These are phyloP conservation scores for Dactylellina sp. DNA, from an alignment of 2,329 filamentous ascomycete species.

Conservation along the genomic window DNA sequence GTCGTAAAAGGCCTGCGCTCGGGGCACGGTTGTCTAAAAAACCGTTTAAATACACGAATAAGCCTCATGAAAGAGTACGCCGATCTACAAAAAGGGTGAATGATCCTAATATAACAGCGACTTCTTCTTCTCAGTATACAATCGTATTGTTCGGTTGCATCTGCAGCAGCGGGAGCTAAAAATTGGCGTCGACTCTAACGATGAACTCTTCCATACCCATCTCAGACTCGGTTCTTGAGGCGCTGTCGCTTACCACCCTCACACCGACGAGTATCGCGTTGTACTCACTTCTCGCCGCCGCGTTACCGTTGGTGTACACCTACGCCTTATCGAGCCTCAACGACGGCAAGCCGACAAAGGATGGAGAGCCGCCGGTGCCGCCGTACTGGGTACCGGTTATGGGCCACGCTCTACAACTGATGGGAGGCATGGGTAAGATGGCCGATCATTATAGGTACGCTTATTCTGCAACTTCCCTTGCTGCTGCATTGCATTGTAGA, in stretches of 20 bases:
- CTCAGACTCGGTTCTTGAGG: constrained; percentile 25
- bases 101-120: too few species aligned
- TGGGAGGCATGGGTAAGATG: constrained; percentile 19
- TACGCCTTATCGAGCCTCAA: constrained; percentile 34
- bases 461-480: neutral
- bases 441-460: constrained; percentile 21
- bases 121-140: too few species aligned
- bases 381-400: constrained; percentile 49
- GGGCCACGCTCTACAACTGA: constrained; percentile 34
- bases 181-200: too few species aligned
- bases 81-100: too few species aligned
- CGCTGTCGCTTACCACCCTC: constrained; percentile 33
- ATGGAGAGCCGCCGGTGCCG: constrained; percentile 43
- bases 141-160: too few species aligned
- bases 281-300: constrained; percentile 32
- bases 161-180: too few species aligned
- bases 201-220: constrained; percentile 47
- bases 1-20: too few species aligned
- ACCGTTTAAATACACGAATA: too few species aligned
- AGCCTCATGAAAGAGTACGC: too few species aligned
- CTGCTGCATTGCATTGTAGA: too few species aligned
- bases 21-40: too few species aligned
- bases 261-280: constrained; percentile 34
- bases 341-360: constrained; percentile 46
- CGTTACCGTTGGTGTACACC: constrained; percentile 38